A percentile compares a stretch with the other conserved stretches of the same genome.
phyloP scores from a whole-genome alignment of 2,329 filamentous ascomycete genomes.

The Pseudonectria buxi region DNA sequence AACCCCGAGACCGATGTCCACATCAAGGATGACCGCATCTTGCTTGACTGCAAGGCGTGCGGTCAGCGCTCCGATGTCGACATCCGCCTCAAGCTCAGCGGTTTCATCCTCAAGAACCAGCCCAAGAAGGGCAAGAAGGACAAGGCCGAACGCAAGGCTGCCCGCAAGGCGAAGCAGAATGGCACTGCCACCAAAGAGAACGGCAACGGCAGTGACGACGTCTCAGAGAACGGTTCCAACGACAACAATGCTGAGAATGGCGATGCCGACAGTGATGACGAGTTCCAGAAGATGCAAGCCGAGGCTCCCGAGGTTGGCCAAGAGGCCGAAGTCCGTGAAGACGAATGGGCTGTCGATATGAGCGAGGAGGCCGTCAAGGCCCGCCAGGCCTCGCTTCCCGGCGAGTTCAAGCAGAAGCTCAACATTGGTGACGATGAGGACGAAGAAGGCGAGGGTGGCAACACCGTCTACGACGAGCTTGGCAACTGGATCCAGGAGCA shows the following conservation, averaged over 20 bases:
- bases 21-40: constrained; percentile 88
- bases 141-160: constrained; percentile 87
- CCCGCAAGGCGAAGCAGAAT: constrained; percentile 77
- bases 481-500: constrained; percentile 85
- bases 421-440: constrained; percentile 76
- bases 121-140: constrained; percentile 94
- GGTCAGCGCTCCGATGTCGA: constrained; percentile 90
- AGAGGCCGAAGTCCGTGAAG: constrained; percentile 65
- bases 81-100: constrained; percentile 87
- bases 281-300: constrained; percentile 76
- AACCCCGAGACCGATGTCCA: constrained; percentile 96
- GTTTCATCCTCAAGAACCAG: constrained; percentile 95
- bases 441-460: constrained; percentile 70
- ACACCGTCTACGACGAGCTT: constrained; percentile 79
- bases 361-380: constrained; percentile 93
- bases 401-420: constrained; percentile 88
- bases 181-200: constrained; percentile 52
- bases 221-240: constrained; percentile 43
- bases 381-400: constrained; percentile 86
- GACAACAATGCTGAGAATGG: constrained; percentile 45
- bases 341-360: constrained; percentile 95
- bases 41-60: constrained; percentile 97
- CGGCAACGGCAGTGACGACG: constrained; percentile 51
- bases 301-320: constrained; percentile 41
- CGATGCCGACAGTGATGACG: constrained; percentile 81